phyloP scores from a whole-genome alignment of 2,329 filamentous ascomycete species.

The Botrytis tulipae region DNA sequence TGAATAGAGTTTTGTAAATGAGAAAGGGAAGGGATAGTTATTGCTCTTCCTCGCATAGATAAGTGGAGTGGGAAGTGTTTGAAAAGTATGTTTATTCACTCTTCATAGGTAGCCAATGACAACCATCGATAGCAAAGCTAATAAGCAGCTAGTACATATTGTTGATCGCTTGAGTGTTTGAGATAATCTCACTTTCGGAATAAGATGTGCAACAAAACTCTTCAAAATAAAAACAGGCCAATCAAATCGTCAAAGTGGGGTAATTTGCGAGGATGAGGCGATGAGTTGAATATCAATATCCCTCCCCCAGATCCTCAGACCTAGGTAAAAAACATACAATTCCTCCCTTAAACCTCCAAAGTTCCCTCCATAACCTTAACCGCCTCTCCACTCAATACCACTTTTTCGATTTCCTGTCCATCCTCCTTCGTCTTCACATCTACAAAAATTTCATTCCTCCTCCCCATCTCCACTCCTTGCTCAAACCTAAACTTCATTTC shows the following conservation, averaged over 20 bases:
- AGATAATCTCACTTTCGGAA: not conserved
- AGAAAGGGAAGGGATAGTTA: no score
- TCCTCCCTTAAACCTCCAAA: conserved; percentile 19
- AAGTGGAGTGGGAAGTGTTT: not conserved
- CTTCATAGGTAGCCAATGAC: not conserved
- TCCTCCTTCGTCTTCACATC: conserved; percentile 26
- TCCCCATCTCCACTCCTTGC: conserved; percentile 68
- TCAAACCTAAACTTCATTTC: conserved; percentile 50
- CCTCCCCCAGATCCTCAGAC: not conserved
- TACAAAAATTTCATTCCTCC: conserved; percentile 31
- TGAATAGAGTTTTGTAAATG: no score
- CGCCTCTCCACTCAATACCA: conserved; percentile 29
- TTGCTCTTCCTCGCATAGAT: not conserved
- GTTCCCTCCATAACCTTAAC: conserved; percentile 32
- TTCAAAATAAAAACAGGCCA: not conserved
- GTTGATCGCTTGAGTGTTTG: not conserved
- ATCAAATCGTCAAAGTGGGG: not conserved
- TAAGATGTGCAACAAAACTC: conserved; percentile 2
- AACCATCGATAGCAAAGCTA: not conserved
- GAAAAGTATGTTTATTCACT: not conserved
- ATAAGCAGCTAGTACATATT: not conserved
- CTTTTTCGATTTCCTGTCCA: conserved; percentile 25
- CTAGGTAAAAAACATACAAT: not conserved
- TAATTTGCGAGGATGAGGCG: not conserved
- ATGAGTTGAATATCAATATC: not conserved